Conservation (phyloP, 129 eudicot species). For the Heracleum sosnowskyi region DNA sequence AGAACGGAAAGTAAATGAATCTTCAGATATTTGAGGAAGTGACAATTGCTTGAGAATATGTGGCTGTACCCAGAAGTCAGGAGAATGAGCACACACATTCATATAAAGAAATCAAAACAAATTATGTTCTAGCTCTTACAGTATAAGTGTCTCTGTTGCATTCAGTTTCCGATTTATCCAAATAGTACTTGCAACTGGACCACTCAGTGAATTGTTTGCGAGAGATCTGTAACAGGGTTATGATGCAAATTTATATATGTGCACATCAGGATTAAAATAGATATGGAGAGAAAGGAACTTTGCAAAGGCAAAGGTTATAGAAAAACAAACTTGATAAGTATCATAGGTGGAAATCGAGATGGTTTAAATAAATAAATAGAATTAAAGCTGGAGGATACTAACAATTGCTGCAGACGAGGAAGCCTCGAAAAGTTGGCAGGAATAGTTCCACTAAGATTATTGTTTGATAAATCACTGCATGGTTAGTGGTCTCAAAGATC, state of each 20-base stretch:
- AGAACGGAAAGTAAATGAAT: neutral
- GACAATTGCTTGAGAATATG: conserved; percentile 2
- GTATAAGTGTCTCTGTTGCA: conserved; percentile 32
- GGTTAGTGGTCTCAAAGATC: conserved; percentile 3
- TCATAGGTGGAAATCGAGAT: neutral
- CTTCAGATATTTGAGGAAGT: neutral
- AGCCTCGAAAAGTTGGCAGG: conserved; percentile 67
- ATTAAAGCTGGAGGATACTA: conserved; percentile 29
- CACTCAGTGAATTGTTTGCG: conserved; percentile 60
- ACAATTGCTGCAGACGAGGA: conserved; percentile 76
- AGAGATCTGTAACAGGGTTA: conserved; percentile 49
- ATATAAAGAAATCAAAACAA: neutral
- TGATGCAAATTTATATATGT: conserved; percentile 9
- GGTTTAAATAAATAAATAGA: conserved; percentile 1
- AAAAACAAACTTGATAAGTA: neutral
- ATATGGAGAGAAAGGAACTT: neutral
- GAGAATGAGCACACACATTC: conserved; percentile 2
- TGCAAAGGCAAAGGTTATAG: neutral
- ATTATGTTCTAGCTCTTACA: conserved; percentile 43
- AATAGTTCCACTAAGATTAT: conserved; percentile 61
- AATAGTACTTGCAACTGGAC: conserved; percentile 64
- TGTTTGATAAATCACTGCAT: conserved; percentile 70
- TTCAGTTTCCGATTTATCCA: conserved; percentile 67
- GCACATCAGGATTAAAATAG: neutral
- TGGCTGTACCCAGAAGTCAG: neutral